Evolutionary conservation across 2,329 filamentous ascomycete genomes (phyloP), one percentile per base, ranked within the genome.

Genomic region (Blastomyces gilchristii): DNA sequence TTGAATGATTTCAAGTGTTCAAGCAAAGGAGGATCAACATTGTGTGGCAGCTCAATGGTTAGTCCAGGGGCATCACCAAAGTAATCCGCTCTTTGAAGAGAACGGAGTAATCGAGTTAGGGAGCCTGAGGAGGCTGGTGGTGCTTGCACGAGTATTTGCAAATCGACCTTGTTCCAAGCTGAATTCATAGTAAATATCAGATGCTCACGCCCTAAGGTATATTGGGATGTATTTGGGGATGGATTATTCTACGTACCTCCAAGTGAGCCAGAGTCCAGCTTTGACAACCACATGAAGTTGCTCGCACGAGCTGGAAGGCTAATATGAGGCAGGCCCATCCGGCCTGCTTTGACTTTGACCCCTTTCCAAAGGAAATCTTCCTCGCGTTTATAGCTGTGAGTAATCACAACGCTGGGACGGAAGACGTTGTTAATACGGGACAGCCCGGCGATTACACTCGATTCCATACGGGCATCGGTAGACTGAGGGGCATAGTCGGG

Each of bases 121-220:
- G 87, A 88, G 12, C 90, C 91, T 2, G 89, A 87, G 25, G 88
- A 86, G 9, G 82, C 81, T 2, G 85, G 77, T 7, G 86, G 83
- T 0, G 89, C 90, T 64, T 95, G 90, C 9, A 97, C 84, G 14
- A 97, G 74, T 61, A 99, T 89, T 67, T 97, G 91, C 65, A 97
- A 81, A 47, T 82, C 85, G 5, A 90, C 80, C 57, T 85, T 83
- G 72, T 93, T 87, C 92, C 92, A 97, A 43, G 83, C 88, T 87
- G 11, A 58, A 39, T 11, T 22, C n/a, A 70, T 66, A 43, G 12
- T 49, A 61, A 54, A 58, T 37, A 62, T 64, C 62, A 66, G 67
- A 16, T 53, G 62, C 64, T 53, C 37, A 28, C 8, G 45, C 22
- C 56, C 52, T n/a, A 60, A 57, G 22, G 22, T 25, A 39, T 6